phyloP scores from a whole-genome alignment of 2,329 filamentous ascomycete species.

The Paecilomyces sp. region DNA sequence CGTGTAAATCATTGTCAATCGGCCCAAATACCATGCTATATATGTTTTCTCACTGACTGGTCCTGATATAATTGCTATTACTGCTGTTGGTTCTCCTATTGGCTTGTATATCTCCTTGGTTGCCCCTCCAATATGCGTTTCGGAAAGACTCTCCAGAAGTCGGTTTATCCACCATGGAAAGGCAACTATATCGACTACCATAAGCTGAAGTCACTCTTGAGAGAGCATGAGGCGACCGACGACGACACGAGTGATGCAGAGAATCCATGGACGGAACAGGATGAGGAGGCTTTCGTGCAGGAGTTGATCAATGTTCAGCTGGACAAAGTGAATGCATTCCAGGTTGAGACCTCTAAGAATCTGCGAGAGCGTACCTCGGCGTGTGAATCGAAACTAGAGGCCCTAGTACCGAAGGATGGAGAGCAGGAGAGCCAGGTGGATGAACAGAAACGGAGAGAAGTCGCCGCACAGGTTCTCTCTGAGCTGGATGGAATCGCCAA shows the following conservation, averaged over 20 bases:
- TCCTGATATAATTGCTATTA: background rate
- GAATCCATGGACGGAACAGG: constrained; percentile 76
- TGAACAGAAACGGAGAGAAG: constrained; percentile 40
- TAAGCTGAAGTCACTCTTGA: constrained; percentile 83
- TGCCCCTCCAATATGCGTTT: constrained; percentile 65
- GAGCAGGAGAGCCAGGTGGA: constrained; percentile 27
- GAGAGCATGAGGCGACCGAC: constrained; percentile 59
- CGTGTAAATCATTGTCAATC: background rate
- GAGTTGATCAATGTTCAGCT: constrained; percentile 92
- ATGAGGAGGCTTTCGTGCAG: constrained; percentile 89
- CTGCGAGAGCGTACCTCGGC: constrained; percentile 73
- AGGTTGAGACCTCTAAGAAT: constrained; percentile 71
- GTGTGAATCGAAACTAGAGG: constrained; percentile 59
- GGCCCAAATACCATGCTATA: background rate
- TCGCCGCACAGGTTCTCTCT: constrained; percentile 62
- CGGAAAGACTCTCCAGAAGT: constrained; percentile 75
- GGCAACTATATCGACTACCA: constrained; percentile 92
- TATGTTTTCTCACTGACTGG: background rate
- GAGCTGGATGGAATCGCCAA: constrained; percentile 85
- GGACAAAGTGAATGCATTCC: constrained; percentile 89
- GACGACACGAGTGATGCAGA: constrained; percentile 46
- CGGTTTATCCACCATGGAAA: constrained; percentile 81
- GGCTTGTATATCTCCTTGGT: constrained; percentile 1
- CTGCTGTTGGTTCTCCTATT: background rate
- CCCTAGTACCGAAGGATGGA: constrained; percentile 37